A percentile compares a stretch with the other conserved stretches of the same genome.
These are phyloP conservation scores for Eremothecium gossypii DNA, from an alignment of 1,139 yeast species.

Conservation along the genomic window DNA sequence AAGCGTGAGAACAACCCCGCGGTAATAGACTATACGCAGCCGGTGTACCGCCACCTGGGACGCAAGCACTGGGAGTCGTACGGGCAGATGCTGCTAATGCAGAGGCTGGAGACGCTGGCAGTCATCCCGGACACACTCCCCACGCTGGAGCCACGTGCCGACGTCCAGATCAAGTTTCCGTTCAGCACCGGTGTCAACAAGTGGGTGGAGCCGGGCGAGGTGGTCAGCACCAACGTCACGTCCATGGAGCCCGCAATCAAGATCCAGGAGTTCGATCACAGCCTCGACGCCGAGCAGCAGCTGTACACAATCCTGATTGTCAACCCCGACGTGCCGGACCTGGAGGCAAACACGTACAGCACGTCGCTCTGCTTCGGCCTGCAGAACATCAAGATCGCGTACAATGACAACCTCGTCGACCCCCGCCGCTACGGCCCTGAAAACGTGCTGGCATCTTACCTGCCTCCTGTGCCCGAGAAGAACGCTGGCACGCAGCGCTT, in stretches of 20 bases:
- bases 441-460: conserved; percentile 39
- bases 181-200: conserved; percentile 54
- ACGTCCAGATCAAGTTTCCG: conserved; percentile 63
- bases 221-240: conserved; percentile 66
- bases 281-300: conserved; percentile 33
- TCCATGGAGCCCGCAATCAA: conserved; percentile 64
- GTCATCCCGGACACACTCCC: conserved; percentile 93
- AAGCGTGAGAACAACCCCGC: conserved; percentile 33
- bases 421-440: conserved; percentile 38
- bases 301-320: conserved; percentile 71
- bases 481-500: conserved; percentile 77
- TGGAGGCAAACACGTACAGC: conserved; percentile 54
- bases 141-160: conserved; percentile 74
- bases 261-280: conserved; percentile 60
- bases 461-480: conserved; percentile 86
- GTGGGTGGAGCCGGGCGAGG: conserved; percentile 73
- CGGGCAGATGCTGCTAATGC: conserved; percentile 39
- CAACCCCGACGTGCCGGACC: conserved; percentile 87
- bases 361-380: conserved; percentile 78
- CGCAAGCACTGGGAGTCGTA: conserved; percentile 63
- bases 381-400: conserved; percentile 53
- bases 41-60: conserved; percentile 67
- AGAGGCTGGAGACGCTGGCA: conserved; percentile 74
- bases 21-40: conserved; percentile 56
- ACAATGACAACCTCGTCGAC: conserved; percentile 51